Evolutionary conservation across 495 filamentous ascomycete genomes (phyloP).

Genomic region (Xylaria acuta): DNA sequence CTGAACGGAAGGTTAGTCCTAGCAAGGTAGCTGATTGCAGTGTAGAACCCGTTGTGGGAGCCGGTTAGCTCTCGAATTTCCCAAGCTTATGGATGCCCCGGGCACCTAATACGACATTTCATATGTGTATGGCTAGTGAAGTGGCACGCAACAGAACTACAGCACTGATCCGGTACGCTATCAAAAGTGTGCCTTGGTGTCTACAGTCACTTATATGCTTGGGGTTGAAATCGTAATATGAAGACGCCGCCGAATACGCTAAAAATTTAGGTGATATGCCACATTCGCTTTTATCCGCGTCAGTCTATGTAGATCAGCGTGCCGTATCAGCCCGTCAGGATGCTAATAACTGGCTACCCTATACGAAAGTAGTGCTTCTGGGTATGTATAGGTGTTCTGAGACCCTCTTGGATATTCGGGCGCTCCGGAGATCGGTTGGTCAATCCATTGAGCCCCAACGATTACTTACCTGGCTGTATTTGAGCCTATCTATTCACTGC

Average conservation of each 20-base stretch:
- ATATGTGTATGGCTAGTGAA: not conserved
- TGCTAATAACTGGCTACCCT: not conserved
- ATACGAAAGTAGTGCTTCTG: not conserved
- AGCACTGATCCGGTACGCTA: not conserved
- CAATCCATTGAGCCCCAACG: not conserved
- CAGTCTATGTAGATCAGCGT: not conserved
- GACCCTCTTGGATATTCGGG: not conserved
- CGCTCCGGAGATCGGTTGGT: not conserved
- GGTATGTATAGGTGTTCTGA: not conserved
- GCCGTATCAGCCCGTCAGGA: not conserved
- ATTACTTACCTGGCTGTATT: not conserved
- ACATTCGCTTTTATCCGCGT: not conserved
- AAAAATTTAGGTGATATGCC: not conserved
- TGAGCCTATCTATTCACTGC: not conserved
- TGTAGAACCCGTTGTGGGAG: not conserved
- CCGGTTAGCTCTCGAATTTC: not conserved
- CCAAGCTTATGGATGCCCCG: not conserved
- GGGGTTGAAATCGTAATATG: not conserved
- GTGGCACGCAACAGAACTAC: not conserved
- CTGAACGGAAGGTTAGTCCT: not conserved
- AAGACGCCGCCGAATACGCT: not conserved
- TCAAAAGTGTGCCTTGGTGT: not conserved
- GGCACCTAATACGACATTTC: not conserved
- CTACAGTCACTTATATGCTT: not conserved
- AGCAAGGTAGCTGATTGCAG: not conserved